Evolutionary conservation across 2,329 filamentous ascomycete species (phyloP).

Genomic region (Talaromyces sp.): DNA sequence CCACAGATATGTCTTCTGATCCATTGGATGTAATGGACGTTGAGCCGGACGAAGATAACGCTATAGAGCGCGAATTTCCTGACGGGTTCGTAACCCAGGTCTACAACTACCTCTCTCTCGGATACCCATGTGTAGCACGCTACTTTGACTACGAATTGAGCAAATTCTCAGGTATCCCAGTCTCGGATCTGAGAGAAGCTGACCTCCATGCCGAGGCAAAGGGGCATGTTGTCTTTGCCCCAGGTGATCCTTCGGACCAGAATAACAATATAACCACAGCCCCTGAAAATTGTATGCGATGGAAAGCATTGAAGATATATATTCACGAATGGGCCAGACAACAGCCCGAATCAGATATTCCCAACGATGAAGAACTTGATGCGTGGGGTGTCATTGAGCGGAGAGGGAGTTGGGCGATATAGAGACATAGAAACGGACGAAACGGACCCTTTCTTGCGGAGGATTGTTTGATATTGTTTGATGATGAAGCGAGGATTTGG

Average conservation of each 20-base stretch:
- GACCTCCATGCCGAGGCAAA: conserved; percentile 62
- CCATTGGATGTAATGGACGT: conserved; percentile 20
- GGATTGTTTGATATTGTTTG: background rate
- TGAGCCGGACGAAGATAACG: conserved; percentile 36
- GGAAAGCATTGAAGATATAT: conserved; percentile 78
- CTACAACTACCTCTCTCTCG: conserved; percentile 92
- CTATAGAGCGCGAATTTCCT: conserved; percentile 63
- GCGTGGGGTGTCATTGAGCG: conserved; percentile 60
- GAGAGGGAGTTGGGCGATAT: conserved; percentile 67
- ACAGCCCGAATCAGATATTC: conserved; percentile 62
- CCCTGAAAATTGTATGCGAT: conserved; percentile 59
- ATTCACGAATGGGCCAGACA: conserved; percentile 86
- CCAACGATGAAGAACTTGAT: conserved; percentile 50
- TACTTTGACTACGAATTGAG: conserved; percentile 79
- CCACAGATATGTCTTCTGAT: conserved; percentile 10
- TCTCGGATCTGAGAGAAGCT: conserved; percentile 65
- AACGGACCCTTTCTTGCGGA: background rate
- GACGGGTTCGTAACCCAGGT: conserved; percentile 89
- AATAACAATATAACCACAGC: conserved; percentile 46
- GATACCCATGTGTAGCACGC: conserved; percentile 79
- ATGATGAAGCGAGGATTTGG: background rate
- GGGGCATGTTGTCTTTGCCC: conserved; percentile 62
- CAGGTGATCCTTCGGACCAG: conserved; percentile 24
- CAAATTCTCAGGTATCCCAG: conserved; percentile 67
- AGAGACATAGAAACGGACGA: background rate